Base-by-base conservation (phyloP, 108 stramenopile species). In the Pseudonitzschia multiseries region DNA sequence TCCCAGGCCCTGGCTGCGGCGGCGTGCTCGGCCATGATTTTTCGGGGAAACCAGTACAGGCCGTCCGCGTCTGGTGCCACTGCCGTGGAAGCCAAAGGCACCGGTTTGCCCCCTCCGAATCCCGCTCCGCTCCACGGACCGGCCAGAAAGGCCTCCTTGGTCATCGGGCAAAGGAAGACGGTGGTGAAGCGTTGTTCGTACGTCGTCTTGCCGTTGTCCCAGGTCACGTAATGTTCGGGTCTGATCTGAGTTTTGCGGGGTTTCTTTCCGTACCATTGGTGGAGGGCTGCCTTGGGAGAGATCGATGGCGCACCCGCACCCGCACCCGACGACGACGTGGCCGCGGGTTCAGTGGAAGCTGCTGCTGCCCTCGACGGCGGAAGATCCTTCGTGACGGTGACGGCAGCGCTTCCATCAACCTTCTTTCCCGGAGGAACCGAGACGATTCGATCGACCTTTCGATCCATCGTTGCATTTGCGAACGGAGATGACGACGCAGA, bases 1-100 rank as follows among this genome's bases (percentile, higher is more conserved):
- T 86, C 86, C 50, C 69, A 65, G n/a, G 81, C 80, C 26, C 78
- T 57, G 17, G 83, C 81, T 0, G 86, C 83, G 4, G 81, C 83
- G 26, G 78, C 86, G 54, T 82, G 80, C 52, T 74, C 78, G 6
- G 83, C 86, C 28, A 68, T 10, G 32, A 73, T 68, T 69, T 87
- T 84, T 53, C 57, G 43, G 28, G 67, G 15, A 68, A 54, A 72
- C 56, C 73, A 74, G 60, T 22, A 61, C 15, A 74, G 59, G 21
- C 27, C 70, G 36, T 65, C 24, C 46, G 22, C 29, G 21, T 71
- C 61, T 24, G 51, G 66, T 53, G 71, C 69, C 18, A 69, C 18
- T n/a, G 74, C 66, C 43, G 1, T 29, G 29, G 24, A 46, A 20
- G 26, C 22, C 18, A n/a, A 48, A 53, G 46, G 32, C n/a, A n/a